phyloP scores from a whole-genome alignment of 2,329 filamentous ascomycete genomes.

The Calonectria honghensis region DNA sequence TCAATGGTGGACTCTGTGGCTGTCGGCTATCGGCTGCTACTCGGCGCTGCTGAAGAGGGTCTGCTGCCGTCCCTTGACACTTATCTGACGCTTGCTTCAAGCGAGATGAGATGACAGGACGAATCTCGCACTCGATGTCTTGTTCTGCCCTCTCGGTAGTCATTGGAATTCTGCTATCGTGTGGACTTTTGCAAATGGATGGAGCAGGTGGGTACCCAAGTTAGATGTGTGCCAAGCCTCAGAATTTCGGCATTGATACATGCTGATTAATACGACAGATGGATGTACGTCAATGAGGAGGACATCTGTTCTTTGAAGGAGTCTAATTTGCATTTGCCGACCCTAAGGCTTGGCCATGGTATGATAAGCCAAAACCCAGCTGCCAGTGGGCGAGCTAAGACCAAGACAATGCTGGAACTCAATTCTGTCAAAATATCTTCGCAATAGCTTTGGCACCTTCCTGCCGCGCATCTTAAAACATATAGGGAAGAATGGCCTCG shows the following conservation, averaged over 20 bases:
- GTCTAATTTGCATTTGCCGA: constrained; percentile 66
- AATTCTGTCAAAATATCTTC: constrained; percentile 69
- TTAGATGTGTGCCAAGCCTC: background rate
- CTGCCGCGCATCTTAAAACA: constrained; percentile 70
- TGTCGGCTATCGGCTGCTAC: background rate
- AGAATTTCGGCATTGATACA: background rate
- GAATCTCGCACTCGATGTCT: background rate
- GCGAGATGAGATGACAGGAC: background rate
- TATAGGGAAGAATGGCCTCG: constrained; percentile 68
- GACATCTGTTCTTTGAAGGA: constrained; percentile 69
- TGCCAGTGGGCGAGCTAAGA: background rate
- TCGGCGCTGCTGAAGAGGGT: background rate
- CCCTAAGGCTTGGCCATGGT: constrained; percentile 67
- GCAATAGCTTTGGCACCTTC: constrained; percentile 73
- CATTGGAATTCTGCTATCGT: background rate
- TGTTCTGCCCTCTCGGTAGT: background rate
- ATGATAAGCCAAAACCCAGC: background rate
- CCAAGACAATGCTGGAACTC: constrained; percentile 58
- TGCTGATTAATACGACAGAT: background rate
- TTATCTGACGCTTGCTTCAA: background rate
- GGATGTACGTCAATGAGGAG: background rate
- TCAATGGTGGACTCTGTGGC: background rate
- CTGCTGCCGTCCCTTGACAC: background rate
- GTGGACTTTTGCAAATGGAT: constrained; percentile 4
- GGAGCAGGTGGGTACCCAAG: background rate